Evolutionary conservation across 177 flowering plant genomes (phyloP), one percentile per base, ranked within the genome.

Genomic region (Vitis hybrid): DNA sequence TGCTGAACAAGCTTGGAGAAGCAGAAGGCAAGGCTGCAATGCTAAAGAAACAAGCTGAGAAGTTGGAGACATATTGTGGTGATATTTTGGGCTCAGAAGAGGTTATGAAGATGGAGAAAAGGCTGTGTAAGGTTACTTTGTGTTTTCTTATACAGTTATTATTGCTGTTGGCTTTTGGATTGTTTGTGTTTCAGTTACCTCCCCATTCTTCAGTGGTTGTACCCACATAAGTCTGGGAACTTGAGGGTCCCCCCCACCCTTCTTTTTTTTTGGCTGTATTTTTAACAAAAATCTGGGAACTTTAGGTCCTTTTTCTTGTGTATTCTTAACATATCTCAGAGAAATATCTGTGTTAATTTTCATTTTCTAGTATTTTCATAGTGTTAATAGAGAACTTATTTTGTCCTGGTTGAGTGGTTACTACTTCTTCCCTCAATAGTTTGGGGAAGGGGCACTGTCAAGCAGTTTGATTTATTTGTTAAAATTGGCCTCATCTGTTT

Each of bases 61-160:
- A 81, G 56, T 60, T 81, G 64, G 76, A 75, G 62, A 76, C 70
- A 19, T 66, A 57, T 18, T 55, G 73, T 53, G 78, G 48, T 55
- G 81, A 79, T 20, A 63, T 80, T 55, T 16, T 67, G 39, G 82
- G 33, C 50, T 71, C 73, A 1, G 78, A 66, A 64, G 85, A 81
- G 72, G 82, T 71, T 61, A 3, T 76, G 64, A 73, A 39, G 62
- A 65, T 75, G 71, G 74, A 76, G 84, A 77, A 64, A 48, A 75
- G 76, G 29, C 69, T 81, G 5, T 81, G 72, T 53, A 84, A 75
- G 79, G 72, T 72, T 59, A 67, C 78, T 20, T 70, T 74, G 7
- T 83, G 76, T 74, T 70, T 79, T 55, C 58, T 77, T 14, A 16
- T 77, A n/a, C 90, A 88, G 87, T 75, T 85, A 68, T 19, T 83